Evolutionary conservation across 345 rosid species (phyloP).

Genomic region (Sisymbrium irio): DNA sequence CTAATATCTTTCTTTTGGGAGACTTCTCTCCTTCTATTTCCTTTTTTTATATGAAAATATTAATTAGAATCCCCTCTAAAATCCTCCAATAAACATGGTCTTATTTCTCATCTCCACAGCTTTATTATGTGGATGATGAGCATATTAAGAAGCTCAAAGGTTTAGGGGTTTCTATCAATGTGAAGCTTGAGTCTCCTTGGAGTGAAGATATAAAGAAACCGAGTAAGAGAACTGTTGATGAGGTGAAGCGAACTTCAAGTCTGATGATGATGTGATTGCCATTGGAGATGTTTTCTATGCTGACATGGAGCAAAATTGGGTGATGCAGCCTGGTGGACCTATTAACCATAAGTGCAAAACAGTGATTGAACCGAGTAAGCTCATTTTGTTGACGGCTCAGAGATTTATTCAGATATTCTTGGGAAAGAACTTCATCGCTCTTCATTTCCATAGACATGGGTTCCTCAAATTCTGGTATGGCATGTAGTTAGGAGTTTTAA

Average conservation of each 20-base stretch:
- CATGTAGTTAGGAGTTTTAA: neutral
- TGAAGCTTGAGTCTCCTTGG: slow-evolving; percentile 65
- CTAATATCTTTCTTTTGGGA: no score
- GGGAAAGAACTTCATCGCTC: slow-evolving; percentile 46
- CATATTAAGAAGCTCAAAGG: slow-evolving; percentile 73
- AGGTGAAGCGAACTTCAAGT: slow-evolving; percentile 53
- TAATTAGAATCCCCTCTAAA: no score
- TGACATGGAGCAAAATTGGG: slow-evolving; percentile 69
- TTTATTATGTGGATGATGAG: slow-evolving; percentile 76
- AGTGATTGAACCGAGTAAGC: slow-evolving; percentile 74
- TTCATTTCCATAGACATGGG: slow-evolving; percentile 42
- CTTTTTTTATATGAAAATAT: no score
- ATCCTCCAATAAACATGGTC: no score
- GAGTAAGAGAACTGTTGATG: slow-evolving; percentile 50
- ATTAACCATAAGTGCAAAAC: slow-evolving; percentile 85
- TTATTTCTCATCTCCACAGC: slow-evolving; percentile 56
- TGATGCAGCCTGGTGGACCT: slow-evolving; percentile 96
- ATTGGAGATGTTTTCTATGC: slow-evolving; percentile 90
- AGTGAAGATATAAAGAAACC: slow-evolving; percentile 52
- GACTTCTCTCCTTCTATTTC: no score
- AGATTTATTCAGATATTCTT: slow-evolving; percentile 31
- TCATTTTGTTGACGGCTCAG: slow-evolving; percentile 77
- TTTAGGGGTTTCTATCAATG: slow-evolving; percentile 62
- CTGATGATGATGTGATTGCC: slow-evolving; percentile 66
- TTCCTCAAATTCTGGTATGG: slow-evolving; percentile 77